Evolutionary conservation across 2,329 filamentous ascomycete genomes (phyloP).

Genomic region (Thermochaetoides dissita): DNA sequence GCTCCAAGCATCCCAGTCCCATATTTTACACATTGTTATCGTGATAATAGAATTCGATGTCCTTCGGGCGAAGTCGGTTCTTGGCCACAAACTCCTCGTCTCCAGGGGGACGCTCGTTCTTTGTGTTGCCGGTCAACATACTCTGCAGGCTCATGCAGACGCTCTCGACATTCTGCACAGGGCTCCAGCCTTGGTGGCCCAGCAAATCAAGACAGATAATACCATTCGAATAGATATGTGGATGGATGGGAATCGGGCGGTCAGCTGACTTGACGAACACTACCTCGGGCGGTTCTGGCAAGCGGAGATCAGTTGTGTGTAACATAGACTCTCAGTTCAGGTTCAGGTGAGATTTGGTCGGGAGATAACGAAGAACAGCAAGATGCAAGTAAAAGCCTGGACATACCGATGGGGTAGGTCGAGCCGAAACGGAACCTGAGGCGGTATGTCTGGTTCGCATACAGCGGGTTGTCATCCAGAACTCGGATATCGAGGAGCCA

Average conservation of each 20-base stretch:
- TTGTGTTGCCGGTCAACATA: constrained; percentile 92
- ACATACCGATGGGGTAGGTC: constrained; percentile 76
- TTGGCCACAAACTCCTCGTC: constrained; percentile 78
- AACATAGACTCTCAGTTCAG: no score
- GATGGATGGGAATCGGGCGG: constrained; percentile 76
- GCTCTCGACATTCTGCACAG: constrained; percentile 92
- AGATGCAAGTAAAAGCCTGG: neutral
- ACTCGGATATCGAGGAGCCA: constrained; percentile 90
- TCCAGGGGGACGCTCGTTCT: constrained; percentile 78
- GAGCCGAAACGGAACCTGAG: constrained; percentile 75
- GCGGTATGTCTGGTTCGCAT: constrained; percentile 64
- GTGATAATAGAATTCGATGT: constrained; percentile 90
- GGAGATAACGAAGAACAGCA: no score
- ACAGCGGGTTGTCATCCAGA: constrained; percentile 80
- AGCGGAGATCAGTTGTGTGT: no score
- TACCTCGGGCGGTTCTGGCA: constrained; percentile 80
- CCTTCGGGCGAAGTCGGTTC: constrained; percentile 65
- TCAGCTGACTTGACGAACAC: constrained; percentile 58
- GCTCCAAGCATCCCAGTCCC: neutral
- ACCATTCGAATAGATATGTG: constrained; percentile 95
- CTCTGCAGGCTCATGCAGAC: constrained; percentile 96
- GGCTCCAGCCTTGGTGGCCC: constrained; percentile 79
- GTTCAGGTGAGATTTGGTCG: no score
- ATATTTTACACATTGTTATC: constrained; percentile 56
- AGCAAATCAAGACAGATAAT: constrained; percentile 96